Conservation (phyloP, 495 filamentous ascomycete species). For the Staphylotrichum longicolle region DNA sequence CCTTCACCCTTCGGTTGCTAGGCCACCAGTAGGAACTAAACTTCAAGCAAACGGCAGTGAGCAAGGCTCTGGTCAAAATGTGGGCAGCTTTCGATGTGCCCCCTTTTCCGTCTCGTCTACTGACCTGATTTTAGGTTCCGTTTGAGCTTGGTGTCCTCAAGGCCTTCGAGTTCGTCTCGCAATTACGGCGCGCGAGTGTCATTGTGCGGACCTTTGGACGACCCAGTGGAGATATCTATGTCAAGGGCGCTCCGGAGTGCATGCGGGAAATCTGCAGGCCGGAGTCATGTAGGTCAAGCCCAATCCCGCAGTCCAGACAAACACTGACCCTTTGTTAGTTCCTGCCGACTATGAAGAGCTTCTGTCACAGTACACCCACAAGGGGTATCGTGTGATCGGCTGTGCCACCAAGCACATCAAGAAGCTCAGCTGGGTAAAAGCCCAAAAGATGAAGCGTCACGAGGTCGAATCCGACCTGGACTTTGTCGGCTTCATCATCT, state of each 20-base stretch:
- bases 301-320: not conserved
- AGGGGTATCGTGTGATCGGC: slow-evolving; percentile 95
- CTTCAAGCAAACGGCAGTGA: slow-evolving; percentile 48
- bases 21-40: slow-evolving; percentile 65
- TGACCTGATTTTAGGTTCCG: slow-evolving; percentile 27
- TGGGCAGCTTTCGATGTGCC: slow-evolving; percentile 27
- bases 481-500: slow-evolving; percentile 95
- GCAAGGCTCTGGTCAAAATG: slow-evolving; percentile 35
- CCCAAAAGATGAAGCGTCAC: slow-evolving; percentile 84
- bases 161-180: slow-evolving; percentile 93
- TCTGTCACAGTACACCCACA: slow-evolving; percentile 84
- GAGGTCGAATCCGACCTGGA: slow-evolving; percentile 80
- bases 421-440: slow-evolving; percentile 87
- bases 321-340: slow-evolving; percentile 51
- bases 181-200: slow-evolving; percentile 91
- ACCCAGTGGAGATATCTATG: slow-evolving; percentile 75
- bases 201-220: slow-evolving; percentile 83
- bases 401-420: slow-evolving; percentile 86
- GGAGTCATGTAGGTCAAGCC: slow-evolving; percentile 64
- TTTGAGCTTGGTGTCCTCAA: slow-evolving; percentile 85
- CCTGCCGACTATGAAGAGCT: slow-evolving; percentile 87
- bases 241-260: slow-evolving; percentile 96
- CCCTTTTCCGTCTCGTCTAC: slow-evolving; percentile 15
- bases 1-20: slow-evolving; percentile 76
- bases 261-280: slow-evolving; percentile 87